Evolutionary conservation across 176 grass and related monocot genomes (phyloP).

Genomic region (Aegilops sharonensis): DNA sequence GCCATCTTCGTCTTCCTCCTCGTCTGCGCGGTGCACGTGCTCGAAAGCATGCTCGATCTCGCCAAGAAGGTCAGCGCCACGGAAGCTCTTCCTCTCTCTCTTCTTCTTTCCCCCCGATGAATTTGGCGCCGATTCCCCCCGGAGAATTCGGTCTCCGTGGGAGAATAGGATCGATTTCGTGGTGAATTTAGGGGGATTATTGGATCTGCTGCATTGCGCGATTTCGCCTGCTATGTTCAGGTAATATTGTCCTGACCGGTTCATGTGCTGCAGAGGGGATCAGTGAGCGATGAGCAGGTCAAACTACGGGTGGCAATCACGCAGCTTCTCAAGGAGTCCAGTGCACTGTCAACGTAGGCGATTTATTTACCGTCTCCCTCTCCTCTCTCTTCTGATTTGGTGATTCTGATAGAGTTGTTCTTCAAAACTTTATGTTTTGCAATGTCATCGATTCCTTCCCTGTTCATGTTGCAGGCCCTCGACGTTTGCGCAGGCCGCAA

Average conservation of each 20-base stretch:
- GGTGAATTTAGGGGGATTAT: neutral
- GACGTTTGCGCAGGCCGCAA: conserved; percentile 94
- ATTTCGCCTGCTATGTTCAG: neutral
- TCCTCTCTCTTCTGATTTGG: neutral
- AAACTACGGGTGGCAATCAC: conserved; percentile 66
- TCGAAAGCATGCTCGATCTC: conserved; percentile 65
- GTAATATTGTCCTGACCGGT: conserved; percentile 4
- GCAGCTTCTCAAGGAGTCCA: conserved; percentile 80
- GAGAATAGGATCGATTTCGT: neutral
- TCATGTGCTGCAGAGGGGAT: conserved; percentile 53
- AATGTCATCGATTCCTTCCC: neutral
- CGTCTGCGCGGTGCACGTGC: conserved; percentile 56
- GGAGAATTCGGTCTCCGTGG: neutral
- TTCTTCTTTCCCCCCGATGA: neutral
- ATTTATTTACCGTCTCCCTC: neutral
- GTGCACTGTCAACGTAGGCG: conserved; percentile 58
- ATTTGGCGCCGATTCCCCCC: neutral
- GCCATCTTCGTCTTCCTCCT: conserved; percentile 73
- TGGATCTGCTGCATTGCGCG: neutral
- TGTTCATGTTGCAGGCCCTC: conserved; percentile 60
- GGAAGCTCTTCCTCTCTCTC: neutral
- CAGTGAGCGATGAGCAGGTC: conserved; percentile 46
- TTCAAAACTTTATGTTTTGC: neutral
- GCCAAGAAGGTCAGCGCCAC: conserved; percentile 51
- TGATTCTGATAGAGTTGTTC: neutral